These are phyloP conservation scores for Xylaria cubensis DNA, from an alignment of 495 filamentous ascomycete genomes.

Conservation along the genomic window DNA sequence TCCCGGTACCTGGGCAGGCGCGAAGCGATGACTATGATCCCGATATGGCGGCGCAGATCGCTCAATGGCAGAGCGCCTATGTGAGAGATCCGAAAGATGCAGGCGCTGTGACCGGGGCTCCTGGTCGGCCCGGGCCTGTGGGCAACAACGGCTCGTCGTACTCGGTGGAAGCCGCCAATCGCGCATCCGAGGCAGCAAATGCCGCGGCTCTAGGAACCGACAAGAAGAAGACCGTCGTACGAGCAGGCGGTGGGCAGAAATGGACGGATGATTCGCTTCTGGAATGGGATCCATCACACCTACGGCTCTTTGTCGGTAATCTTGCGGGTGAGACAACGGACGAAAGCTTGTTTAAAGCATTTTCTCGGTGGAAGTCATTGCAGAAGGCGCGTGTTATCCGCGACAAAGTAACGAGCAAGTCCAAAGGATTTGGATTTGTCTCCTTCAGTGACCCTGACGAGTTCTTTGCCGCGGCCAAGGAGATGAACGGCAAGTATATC, in stretches of 20 bases:
- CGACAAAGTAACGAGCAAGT: constrained; percentile 94
- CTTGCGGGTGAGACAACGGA: constrained; percentile 98
- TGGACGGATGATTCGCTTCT: constrained; percentile 87
- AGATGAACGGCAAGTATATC: constrained; percentile 99
- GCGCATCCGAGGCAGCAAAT: constrained; percentile 30
- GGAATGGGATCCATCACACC: constrained; percentile 96
- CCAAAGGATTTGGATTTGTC: constrained; percentile 94
- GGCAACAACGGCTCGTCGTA: constrained; percentile 25
- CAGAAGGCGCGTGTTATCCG: constrained; percentile 94
- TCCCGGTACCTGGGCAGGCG: constrained; percentile 66
- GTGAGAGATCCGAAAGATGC: constrained; percentile 57
- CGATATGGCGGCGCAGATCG: constrained; percentile 90
- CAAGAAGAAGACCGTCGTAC: constrained; percentile 76
- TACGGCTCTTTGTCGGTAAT: constrained; percentile 94
- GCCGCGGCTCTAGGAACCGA: constrained; percentile 41
- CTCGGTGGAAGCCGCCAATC: constrained; percentile 35
- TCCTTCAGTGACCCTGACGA: constrained; percentile 95
- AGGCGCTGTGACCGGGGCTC: constrained; percentile 37
- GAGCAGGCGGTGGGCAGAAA: constrained; percentile 84
- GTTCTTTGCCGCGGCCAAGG: constrained; percentile 91
- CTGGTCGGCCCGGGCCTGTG: constrained; percentile 28
- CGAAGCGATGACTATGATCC: constrained; percentile 65
- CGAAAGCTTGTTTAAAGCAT: constrained; percentile 92
- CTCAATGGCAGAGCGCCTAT: constrained; percentile 96
- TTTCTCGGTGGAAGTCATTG: constrained; percentile 83